These are phyloP conservation scores for Fusarium redolens DNA, from an alignment of 2,329 filamentous ascomycete species.

Conservation along the genomic window DNA sequence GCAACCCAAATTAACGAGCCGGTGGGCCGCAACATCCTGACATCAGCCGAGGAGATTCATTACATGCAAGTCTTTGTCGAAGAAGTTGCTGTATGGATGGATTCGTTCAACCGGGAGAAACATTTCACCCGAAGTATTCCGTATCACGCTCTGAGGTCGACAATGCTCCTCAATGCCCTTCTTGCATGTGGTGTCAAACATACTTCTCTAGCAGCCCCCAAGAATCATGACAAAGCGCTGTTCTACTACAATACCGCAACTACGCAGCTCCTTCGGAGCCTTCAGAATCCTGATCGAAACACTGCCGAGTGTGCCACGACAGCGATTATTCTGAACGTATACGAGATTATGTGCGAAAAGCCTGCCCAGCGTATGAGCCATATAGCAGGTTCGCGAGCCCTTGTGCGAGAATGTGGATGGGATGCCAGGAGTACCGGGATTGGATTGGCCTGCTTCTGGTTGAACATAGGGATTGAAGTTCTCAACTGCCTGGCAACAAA, in stretches of 20 bases:
- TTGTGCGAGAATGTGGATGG: constrained; percentile 93
- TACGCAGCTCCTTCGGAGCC: constrained; percentile 76
- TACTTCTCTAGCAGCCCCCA: constrained; percentile 76
- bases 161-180: constrained; percentile 90
- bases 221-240: constrained; percentile 80
- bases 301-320: constrained; percentile 87
- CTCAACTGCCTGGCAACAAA: constrained; percentile 88
- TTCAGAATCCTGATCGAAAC: constrained; percentile 88
- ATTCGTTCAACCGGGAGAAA: constrained; percentile 85
- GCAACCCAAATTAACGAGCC: not conserved
- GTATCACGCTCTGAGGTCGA: constrained; percentile 81
- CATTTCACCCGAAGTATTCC: constrained; percentile 90
- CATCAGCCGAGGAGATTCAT: constrained; percentile 80
- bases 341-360: constrained; percentile 90
- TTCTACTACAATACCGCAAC: constrained; percentile 90
- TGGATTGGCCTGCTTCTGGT: constrained; percentile 91
- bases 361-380: constrained; percentile 87
- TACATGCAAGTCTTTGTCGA: constrained; percentile 94
- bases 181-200: constrained; percentile 90
- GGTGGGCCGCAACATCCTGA: constrained; percentile 70
- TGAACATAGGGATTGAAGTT: constrained; percentile 92
- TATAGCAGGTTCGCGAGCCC: constrained; percentile 82
- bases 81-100: constrained; percentile 94
- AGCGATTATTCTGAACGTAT: constrained; percentile 89
- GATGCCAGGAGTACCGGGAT: constrained; percentile 82